Evolutionary conservation across 2,329 filamentous ascomycete species (phyloP).

Genomic region (Curvularia sp.): DNA sequence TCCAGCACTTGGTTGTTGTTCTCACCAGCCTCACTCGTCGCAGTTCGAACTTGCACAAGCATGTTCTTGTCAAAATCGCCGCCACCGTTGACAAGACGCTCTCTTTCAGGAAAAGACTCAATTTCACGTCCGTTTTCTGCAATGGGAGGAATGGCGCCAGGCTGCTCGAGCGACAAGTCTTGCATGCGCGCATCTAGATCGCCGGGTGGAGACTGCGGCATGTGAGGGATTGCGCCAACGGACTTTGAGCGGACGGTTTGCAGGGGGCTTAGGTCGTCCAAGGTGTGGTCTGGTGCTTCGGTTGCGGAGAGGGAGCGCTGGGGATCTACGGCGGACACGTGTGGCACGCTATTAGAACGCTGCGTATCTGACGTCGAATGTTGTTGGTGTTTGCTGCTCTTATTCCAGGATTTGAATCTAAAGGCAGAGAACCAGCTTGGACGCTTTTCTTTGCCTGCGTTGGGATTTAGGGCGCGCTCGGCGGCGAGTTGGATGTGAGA

Average conservation of each 20-base stretch:
- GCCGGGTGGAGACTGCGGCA: slow-evolving; percentile 20
- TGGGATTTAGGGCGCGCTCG: slow-evolving; percentile 29
- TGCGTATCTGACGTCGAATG: slow-evolving; percentile 18
- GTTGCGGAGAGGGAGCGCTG: slow-evolving; percentile 42
- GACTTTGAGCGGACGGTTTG: slow-evolving; percentile 46
- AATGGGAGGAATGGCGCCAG: slow-evolving; percentile 16
- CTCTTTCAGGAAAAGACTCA: slow-evolving; percentile 13
- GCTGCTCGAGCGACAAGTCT: slow-evolving; percentile 23
- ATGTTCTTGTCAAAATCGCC: slow-evolving; percentile 28
- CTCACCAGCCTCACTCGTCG: slow-evolving; percentile 35
- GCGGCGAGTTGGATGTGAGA: slow-evolving; percentile 34
- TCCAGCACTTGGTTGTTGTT: slow-evolving; percentile 28
- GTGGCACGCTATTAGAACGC: slow-evolving; percentile 33
- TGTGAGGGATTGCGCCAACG: slow-evolving; percentile 38
- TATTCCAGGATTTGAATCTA: slow-evolving; percentile 40
- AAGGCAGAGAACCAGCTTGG: slow-evolving; percentile 43
- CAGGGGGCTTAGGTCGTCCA: slow-evolving; percentile 30
- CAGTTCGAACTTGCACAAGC: slow-evolving; percentile 40
- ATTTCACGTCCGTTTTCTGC: slow-evolving; percentile 21
- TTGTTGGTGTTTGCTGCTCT: slow-evolving; percentile 25
- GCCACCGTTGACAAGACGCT: neutral
- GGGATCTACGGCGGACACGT: slow-evolving; percentile 26
- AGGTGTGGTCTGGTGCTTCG: slow-evolving; percentile 10
- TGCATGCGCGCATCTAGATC: slow-evolving; percentile 38
- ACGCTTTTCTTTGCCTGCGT: slow-evolving; percentile 36